Evolutionary conservation across 768 basidiomycete species (phyloP).

Genomic region (Leccinum subtestaceum): DNA sequence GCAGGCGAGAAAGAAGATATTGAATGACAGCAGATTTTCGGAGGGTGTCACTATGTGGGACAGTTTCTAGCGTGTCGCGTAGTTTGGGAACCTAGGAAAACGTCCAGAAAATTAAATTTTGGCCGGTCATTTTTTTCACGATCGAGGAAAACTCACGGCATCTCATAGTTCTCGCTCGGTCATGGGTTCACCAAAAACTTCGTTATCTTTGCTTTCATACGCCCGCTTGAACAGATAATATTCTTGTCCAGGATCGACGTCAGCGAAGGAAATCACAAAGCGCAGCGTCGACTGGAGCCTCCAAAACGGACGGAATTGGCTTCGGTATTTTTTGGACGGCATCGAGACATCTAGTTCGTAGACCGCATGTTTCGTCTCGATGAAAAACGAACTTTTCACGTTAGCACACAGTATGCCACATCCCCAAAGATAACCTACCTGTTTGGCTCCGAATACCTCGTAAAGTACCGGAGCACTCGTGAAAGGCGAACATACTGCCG

Average conservation of each 20-base stretch:
- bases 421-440: constrained; percentile 42
- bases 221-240: constrained; percentile 36
- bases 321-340: constrained; percentile 47
- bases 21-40: constrained; percentile 20
- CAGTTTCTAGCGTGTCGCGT: constrained; percentile 19
- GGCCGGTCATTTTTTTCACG: neutral
- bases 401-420: neutral
- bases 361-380: constrained; percentile 64
- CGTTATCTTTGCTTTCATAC: constrained; percentile 21
- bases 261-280: constrained; percentile 36
- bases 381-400: constrained; percentile 52
- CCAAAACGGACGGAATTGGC: constrained; percentile 46
- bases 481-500: constrained; percentile 45
- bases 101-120: neutral
- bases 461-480: constrained; percentile 44
- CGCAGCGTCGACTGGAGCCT: constrained; percentile 51
- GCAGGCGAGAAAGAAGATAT: constrained; percentile 14
- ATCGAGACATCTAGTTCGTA: constrained; percentile 46
- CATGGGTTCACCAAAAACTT: constrained; percentile 18
- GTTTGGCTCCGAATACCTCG: constrained; percentile 49
- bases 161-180: constrained; percentile 29
- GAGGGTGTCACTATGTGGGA: constrained; percentile 19
- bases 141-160: constrained; percentile 13
- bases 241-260: constrained; percentile 24
- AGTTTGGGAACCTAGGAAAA: constrained; percentile 21